These are phyloP conservation scores for Arthrobotrys conoides DNA, from an alignment of 2,329 filamentous ascomycete species.

Conservation along the genomic window DNA sequence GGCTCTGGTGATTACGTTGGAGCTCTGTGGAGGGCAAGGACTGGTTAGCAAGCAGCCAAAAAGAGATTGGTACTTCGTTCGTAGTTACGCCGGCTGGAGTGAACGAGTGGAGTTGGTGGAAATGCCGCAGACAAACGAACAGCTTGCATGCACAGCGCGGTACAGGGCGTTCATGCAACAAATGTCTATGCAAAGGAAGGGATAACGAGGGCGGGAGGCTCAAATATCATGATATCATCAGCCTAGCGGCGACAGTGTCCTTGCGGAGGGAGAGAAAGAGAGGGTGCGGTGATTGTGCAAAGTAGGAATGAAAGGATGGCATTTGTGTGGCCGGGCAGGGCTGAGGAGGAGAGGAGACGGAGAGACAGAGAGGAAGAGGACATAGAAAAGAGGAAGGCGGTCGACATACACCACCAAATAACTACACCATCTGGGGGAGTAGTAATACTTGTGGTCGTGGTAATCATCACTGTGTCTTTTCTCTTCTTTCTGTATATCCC, in stretches of 20 bases:
- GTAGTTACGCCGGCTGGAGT: conserved; percentile 21
- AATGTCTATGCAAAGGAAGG: conserved; percentile 32
- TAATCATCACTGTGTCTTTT: conserved; percentile 2
- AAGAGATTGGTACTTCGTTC: conserved; percentile 61
- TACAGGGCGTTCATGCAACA: conserved; percentile 48
- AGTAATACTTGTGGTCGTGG: neutral
- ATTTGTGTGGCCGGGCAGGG: conserved; percentile 44
- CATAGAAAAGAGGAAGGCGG: conserved; percentile 40
- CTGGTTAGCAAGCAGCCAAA: conserved; percentile 61
- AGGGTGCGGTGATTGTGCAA: conserved; percentile 1
- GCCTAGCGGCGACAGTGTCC: conserved; percentile 39
- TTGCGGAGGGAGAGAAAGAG: conserved; percentile 26
- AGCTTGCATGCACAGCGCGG: conserved; percentile 57
- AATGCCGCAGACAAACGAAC: conserved; percentile 62
- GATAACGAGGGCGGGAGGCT: conserved; percentile 44
- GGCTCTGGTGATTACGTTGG: conserved; percentile 60
- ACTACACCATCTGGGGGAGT: neutral
- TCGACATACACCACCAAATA: conserved; percentile 26
- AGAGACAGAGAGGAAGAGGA: neutral
- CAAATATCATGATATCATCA: conserved; percentile 54
- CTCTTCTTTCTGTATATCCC: conserved; percentile 13
- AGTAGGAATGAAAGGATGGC: conserved; percentile 33
- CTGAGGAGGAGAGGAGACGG: conserved; percentile 23
- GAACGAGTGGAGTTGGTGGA: conserved; percentile 17
- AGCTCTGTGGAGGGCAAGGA: conserved; percentile 59